Evolutionary conservation across 2,329 filamentous ascomycete genomes (phyloP).

Genomic region (Thielaviopsis populi): DNA sequence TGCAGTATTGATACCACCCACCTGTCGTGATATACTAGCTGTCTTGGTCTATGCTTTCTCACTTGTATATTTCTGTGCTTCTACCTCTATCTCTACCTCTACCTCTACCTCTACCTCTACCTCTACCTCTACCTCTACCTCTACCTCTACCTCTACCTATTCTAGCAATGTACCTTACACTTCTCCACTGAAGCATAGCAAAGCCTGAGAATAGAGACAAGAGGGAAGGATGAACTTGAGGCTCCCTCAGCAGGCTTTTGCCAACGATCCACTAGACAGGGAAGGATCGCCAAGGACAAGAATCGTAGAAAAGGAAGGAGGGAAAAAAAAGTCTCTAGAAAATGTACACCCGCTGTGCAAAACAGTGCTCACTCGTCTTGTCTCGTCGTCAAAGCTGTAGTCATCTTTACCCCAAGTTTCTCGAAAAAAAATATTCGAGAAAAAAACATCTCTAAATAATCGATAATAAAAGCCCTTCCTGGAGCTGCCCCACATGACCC

Average conservation of each 20-base stretch:
- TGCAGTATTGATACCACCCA: no score
- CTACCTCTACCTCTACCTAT: neutral
- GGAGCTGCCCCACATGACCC: constrained; percentile 5
- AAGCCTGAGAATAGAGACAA: neutral
- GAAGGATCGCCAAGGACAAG: neutral
- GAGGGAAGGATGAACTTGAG: constrained; percentile 2
- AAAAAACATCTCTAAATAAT: neutral
- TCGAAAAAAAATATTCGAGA: neutral
- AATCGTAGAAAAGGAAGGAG: neutral
- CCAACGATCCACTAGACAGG: neutral
- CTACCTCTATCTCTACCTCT: no score
- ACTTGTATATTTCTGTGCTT: no score
- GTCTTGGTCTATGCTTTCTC: no score
- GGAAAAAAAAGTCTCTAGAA: neutral
- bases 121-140: neutral
- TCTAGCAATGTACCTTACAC: neutral
- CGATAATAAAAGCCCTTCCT: neutral
- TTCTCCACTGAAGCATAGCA: neutral
- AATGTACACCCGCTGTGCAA: neutral
- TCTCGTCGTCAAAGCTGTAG: neutral
- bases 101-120: neutral
- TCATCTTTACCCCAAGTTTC: neutral
- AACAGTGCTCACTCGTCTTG: neutral
- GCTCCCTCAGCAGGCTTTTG: neutral
- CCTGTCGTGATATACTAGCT: no score